These are phyloP conservation scores for Ganoderma multipileum DNA, from an alignment of 1,284 basidiomycete species.

Conservation along the genomic window DNA sequence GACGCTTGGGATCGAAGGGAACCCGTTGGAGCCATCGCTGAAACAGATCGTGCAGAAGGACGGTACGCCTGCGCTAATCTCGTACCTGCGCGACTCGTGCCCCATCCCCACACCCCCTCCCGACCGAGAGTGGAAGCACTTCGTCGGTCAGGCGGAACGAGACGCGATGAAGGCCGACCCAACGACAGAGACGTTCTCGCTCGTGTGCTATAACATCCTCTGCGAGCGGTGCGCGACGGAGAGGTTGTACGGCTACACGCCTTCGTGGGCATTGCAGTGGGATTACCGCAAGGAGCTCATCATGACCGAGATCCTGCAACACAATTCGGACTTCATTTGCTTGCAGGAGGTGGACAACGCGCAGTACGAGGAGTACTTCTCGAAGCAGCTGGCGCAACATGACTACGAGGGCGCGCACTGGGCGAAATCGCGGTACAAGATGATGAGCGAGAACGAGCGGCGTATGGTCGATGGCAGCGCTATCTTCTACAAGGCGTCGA, in stretches of 20 bases:
- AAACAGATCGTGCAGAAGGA: conserved; percentile 91
- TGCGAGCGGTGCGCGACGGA: conserved; percentile 93
- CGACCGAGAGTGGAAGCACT: conserved; percentile 82
- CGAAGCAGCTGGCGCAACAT: conserved; percentile 75
- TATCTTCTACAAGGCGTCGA: conserved; percentile 91
- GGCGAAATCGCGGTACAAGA: conserved; percentile 94
- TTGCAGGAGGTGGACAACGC: conserved; percentile 94
- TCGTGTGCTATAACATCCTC: conserved; percentile 94
- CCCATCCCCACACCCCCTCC: conserved; percentile 86
- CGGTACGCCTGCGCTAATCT: conserved; percentile 88
- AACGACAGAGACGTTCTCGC: conserved; percentile 75
- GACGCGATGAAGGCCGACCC: conserved; percentile 64
- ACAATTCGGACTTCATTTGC: conserved; percentile 92
- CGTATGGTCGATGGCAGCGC: conserved; percentile 96
- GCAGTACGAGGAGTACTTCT: conserved; percentile 95
- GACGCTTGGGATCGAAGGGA: conserved; percentile 95
- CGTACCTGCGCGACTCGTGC: conserved; percentile 88
- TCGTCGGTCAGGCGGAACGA: conserved; percentile 75
- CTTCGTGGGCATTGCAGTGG: conserved; percentile 96
- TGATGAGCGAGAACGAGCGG: conserved; percentile 90
- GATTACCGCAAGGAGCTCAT: conserved; percentile 94
- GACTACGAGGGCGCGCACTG: conserved; percentile 95
- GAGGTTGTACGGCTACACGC: conserved; percentile 95
- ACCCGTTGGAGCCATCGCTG: conserved; percentile 84
- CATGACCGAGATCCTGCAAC: conserved; percentile 84